Conservation (phyloP, 2,329 filamentous ascomycete genomes). For the Aspergillus udagawae region DNA sequence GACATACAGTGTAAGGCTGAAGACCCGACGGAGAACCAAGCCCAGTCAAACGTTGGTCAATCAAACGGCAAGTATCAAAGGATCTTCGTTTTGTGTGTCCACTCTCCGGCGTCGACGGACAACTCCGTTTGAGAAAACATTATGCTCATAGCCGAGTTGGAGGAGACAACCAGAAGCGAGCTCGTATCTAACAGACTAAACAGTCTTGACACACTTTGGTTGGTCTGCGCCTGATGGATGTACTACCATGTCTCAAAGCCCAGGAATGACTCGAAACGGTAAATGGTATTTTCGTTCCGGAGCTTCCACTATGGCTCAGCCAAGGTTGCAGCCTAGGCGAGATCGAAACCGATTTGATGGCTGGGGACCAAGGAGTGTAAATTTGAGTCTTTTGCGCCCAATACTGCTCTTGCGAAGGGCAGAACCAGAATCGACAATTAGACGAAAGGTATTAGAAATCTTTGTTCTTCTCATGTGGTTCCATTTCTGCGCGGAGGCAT, state of each 20-base stretch:
- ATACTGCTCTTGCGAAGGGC: neutral
- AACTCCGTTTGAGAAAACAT: neutral
- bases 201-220: neutral
- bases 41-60: neutral
- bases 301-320: neutral
- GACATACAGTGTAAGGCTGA: neutral
- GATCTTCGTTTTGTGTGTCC: neutral
- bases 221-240: neutral
- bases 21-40: neutral
- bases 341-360: neutral
- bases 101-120: neutral
- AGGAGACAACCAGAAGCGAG: neutral
- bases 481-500: neutral
- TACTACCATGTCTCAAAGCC: neutral
- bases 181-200: neutral
- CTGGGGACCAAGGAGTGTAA: neutral
- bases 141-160: neutral
- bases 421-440: neutral
- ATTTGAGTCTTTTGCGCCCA: neutral
- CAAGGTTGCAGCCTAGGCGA: neutral
- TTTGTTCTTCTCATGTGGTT: neutral
- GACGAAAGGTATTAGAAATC: neutral
- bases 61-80: neutral
- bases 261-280: neutral
- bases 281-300: neutral